A percentile compares a stretch with the other conserved stretches of the same genome.
phyloP scores from a whole-genome alignment of 192 early-diverging fungal species.

The Dissophora ornata region DNA sequence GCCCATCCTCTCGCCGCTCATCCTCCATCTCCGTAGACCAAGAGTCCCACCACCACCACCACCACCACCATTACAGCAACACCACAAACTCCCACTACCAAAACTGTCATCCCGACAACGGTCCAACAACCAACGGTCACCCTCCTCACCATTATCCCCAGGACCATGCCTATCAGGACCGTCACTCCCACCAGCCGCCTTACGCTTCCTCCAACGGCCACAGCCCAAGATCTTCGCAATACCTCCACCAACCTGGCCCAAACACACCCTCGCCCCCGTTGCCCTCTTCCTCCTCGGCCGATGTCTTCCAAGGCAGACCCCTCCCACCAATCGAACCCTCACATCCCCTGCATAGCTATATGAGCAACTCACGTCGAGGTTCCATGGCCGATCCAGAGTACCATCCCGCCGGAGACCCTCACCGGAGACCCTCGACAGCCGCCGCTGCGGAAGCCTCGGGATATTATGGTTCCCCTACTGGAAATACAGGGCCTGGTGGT shows the following conservation, averaged over 20 bases:
- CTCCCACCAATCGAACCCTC: conserved; percentile 49
- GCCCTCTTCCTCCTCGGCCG: conserved; percentile 24
- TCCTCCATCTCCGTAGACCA: neutral
- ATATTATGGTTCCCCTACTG: too few relatives aligned
- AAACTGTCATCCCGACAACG: neutral
- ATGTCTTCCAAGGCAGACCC: conserved; percentile 31
- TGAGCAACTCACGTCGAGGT: conserved; percentile 45
- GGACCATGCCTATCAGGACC: neutral
- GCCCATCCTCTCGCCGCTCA: conserved; percentile 4
- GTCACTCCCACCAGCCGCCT: neutral
- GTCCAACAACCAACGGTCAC: neutral
- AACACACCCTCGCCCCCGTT: conserved; percentile 40
- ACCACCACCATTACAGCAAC: conserved; percentile 6
- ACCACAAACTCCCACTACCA: neutral
- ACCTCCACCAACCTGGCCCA: conserved; percentile 1
- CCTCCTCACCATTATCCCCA: neutral
- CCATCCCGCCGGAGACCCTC: conserved; percentile 12
- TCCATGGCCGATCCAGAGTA: conserved; percentile 34
- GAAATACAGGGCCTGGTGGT: too few relatives aligned
- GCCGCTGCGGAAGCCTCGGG: too few relatives aligned
- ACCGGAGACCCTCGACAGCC: conserved; percentile 34
- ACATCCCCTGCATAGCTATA: conserved; percentile 43
- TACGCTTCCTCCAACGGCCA: neutral
- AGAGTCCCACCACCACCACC: neutral
- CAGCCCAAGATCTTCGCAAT: neutral